Evolutionary conservation across 78 protist genomes (phyloP), one percentile per base, ranked within the genome.

Genomic region (Neovahlkampfia damariscottae): DNA sequence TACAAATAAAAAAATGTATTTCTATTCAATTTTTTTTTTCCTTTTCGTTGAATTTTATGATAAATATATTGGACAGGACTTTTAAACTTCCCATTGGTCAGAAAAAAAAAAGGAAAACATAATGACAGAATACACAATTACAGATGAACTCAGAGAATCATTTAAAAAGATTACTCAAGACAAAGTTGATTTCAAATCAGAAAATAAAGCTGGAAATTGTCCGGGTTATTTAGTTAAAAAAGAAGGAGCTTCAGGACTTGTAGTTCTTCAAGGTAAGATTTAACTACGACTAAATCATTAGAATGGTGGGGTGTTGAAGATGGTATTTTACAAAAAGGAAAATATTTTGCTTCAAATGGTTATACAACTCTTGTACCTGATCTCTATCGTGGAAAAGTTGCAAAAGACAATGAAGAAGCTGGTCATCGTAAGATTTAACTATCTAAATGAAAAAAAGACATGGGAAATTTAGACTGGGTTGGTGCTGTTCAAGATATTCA

Each of bases 261-360:
- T 71, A 30, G 74, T 71, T 8, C 35, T 71, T 8, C 74, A 71
- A n/a, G n/a, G n/a, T n/a, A n/a, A n/a, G n/a, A n/a, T n/a, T n/a
- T n/a, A n/a, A n/a, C n/a, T n/a, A n/a, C n/a, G n/a, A n/a, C n/a
- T n/a, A n/a, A n/a, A n/a, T n/a, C n/a, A n/a, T n/a, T n/a, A 32
- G 74, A 71, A 32, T 71, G 74, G 74, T 71, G 74, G 74, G 74
- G 74, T 30, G 66, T 71, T 32, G 35, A 71, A 35, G 74, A 3
- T 30, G 70, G 35, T 8, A 32, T 71, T 39, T 37, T 37, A 39
- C 8, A 71, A 30, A 30, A 71, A 8, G 74, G 70, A 30, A 35
- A 3, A 32, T 1, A 1, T 8, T 3, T 71, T 8, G 38, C 1
- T 8, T 3, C 1, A 32, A 1, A 3, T 8, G 74, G 74, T 32